phyloP scores from a whole-genome alignment of 768 basidiomycete species.

The Rossbeevera mucosa region DNA sequence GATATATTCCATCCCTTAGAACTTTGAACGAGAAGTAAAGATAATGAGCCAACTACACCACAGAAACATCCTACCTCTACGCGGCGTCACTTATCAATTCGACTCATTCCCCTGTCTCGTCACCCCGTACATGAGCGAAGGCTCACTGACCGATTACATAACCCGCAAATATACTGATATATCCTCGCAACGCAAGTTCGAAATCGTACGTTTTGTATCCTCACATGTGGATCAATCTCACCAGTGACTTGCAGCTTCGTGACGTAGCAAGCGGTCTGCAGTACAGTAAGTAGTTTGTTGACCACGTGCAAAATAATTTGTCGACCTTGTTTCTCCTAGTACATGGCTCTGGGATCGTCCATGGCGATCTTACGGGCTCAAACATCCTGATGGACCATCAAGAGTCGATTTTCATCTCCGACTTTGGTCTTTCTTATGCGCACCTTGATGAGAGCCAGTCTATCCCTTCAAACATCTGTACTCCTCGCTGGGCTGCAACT shows the following conservation, averaged over 20 bases:
- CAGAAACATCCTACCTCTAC: constrained; percentile 10
- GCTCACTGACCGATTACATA: constrained; percentile 3
- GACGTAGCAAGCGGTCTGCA: constrained; percentile 9
- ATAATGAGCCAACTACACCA: constrained; percentile 6
- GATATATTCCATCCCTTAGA: neutral
- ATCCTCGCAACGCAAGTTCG: constrained; percentile 1
- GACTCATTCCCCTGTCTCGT: constrained; percentile 9
- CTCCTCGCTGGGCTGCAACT: constrained; percentile 8
- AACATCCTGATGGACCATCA: constrained; percentile 9
- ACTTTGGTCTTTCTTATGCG: constrained; percentile 10
- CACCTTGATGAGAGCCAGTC: constrained; percentile 2
- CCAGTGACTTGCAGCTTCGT: constrained; percentile 2
- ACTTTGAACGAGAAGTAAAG: constrained; percentile 7
- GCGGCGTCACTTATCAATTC: constrained; percentile 10
- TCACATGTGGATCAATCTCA: neutral
- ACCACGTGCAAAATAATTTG: neutral
- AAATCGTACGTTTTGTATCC: neutral
- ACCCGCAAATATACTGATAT: neutral
- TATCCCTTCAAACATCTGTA: constrained; percentile 5
- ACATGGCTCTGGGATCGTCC: constrained; percentile 8
- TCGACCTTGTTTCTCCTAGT: neutral
- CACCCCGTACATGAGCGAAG: constrained; percentile 14
- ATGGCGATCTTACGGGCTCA: constrained; percentile 14
- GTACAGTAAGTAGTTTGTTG: constrained; percentile 6
- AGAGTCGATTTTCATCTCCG: constrained; percentile 10